phyloP scores from a whole-genome alignment of 164 flowering plant species.

The Tinospora cordifolia region DNA sequence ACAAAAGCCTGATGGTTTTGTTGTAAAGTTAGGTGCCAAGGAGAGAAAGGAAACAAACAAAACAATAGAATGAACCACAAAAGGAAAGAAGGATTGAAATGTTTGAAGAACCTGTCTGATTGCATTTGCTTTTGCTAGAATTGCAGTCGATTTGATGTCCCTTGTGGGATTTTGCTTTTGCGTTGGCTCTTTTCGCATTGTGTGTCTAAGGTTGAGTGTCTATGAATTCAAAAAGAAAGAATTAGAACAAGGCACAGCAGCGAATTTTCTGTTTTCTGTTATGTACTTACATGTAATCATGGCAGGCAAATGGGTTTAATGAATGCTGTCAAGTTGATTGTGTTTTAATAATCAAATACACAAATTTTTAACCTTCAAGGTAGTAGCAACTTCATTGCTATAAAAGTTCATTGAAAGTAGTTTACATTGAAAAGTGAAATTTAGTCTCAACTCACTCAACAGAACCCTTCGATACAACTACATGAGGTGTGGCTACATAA shows the following conservation, averaged over 20 bases:
- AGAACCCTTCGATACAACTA: not conserved
- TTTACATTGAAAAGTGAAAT: not conserved
- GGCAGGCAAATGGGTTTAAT: not conserved
- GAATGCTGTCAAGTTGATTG: not conserved
- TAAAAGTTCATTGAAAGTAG: no score
- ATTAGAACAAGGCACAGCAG: not conserved
- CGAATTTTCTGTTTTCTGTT: not conserved
- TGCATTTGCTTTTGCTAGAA: slow-evolving; percentile 81
- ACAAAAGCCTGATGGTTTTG: slow-evolving; percentile 47
- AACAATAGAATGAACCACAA: not conserved
- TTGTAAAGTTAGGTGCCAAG: not conserved
- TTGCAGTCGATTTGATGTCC: slow-evolving; percentile 58
- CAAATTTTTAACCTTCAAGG: not conserved
- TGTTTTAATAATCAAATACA: not conserved
- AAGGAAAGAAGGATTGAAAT: not conserved
- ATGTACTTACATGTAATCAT: not conserved
- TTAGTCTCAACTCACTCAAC: not conserved
- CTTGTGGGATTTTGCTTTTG: slow-evolving; percentile 26
- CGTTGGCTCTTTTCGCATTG: slow-evolving; percentile 34
- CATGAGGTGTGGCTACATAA: not conserved
- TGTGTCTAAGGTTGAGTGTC: slow-evolving; percentile 71
- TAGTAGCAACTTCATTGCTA: no score
- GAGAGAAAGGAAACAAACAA: not conserved
- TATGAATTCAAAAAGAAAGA: slow-evolving; percentile 23
- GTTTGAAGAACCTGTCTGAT: slow-evolving; percentile 67